Conservation (phyloP, 768 basidiomycete species). For the Boletus tomentosulus region DNA sequence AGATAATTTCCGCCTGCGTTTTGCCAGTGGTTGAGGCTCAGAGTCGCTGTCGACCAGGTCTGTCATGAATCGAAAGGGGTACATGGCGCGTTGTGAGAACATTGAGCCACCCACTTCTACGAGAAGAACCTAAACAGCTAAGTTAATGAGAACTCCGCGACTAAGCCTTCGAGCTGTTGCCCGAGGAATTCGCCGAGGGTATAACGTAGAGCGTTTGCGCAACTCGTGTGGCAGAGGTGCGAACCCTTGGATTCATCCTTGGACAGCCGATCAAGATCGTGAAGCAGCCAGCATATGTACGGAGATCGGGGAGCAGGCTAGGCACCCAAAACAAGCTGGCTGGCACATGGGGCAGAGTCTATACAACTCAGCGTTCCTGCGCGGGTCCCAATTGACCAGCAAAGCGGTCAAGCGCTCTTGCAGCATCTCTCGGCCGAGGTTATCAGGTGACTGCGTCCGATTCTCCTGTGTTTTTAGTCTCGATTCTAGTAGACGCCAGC, state of each 20-base stretch:
- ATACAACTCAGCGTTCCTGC: not conserved
- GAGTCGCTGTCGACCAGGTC: not conserved
- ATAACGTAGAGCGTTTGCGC: not conserved
- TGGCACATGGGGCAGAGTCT: conserved; percentile 2
- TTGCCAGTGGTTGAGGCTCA: conserved; percentile 1
- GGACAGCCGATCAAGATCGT: conserved; percentile 14
- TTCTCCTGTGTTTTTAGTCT: no score
- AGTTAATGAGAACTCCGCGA: no score
- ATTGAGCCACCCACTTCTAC: no score
- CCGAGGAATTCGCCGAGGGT: not conserved
- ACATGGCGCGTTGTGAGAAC: no score
- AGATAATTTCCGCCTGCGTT: conserved; percentile 1
- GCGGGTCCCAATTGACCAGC: conserved; percentile 10
- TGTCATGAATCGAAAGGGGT: not conserved
- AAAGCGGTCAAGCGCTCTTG: conserved; percentile 21
- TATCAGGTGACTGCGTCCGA: conserved; percentile 4
- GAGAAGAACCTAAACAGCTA: no score
- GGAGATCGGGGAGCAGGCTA: conserved; percentile 7
- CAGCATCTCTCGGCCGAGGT: conserved; percentile 31
- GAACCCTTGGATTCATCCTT: not conserved
- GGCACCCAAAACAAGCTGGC: not conserved
- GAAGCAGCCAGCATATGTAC: conserved; percentile 19
- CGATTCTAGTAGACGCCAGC: no score
- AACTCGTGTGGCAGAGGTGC: not conserved
- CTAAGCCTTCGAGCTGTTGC: no score